Evolutionary conservation across 305 asterid genomes (phyloP), one percentile per base, ranked within the genome.

Genomic region (Fraxinus angustifolia): DNA sequence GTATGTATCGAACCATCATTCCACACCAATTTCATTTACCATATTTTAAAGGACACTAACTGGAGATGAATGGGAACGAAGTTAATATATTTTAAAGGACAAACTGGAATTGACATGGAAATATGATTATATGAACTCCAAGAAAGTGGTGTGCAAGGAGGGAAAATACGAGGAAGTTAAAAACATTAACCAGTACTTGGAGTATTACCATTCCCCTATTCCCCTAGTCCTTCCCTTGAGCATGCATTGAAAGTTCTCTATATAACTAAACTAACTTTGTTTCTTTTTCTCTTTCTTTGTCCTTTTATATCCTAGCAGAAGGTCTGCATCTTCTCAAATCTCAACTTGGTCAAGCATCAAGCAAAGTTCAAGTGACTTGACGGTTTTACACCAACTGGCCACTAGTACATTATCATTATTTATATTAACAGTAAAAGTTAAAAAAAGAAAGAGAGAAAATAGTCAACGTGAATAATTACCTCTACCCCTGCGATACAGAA

Each of bases 401-500:
- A 82, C 80, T 34, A 76, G 76, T 67, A 67, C 73, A 72, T 34
- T 34, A 76, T 40, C 23, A 28, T 48, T 40, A 36, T 35, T 28
- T 67, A 67, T 3, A 28, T 67, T 12, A 12, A 28, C 19, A 10
- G 36, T 26, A 67, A 28, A 65, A 8, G 17, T 67, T 28, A 38
- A 2, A 23, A 67, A 31, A 70, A 30, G 11, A 68, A 0, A 8
- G 75, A 70, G 4, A 31, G 42, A 16, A 31, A 70, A 70, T 31
- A 70, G 40, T 31, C 26, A 2, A 33, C 26, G 3, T 21, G 28
- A 73, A 62, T 83, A 75, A 78, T 82, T 93, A 96, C 99, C 99
- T 96, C 97, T 84, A 94, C 81, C 62, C 98, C 99, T 70, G 98
- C 98, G 40, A 96, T 84, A 90, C 98, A 94, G 89, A 96, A 96